Conservation (phyloP, 2,329 filamentous ascomycete genomes). For the Ceratocystis cubensis region DNA sequence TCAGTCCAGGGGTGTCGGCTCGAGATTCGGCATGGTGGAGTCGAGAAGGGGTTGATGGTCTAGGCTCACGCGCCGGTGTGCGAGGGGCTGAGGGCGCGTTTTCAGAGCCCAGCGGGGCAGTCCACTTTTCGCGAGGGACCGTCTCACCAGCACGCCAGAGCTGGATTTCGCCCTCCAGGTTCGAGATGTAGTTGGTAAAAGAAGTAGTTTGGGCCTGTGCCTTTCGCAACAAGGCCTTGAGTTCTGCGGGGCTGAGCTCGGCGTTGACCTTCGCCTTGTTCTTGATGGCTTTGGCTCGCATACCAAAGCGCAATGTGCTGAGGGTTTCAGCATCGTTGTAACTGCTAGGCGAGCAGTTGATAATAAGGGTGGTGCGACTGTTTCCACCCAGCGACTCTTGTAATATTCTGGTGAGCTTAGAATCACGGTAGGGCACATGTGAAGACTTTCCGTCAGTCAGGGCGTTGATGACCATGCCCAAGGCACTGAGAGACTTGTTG, state of each 20-base stretch:
- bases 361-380: constrained; percentile 93
- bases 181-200: constrained; percentile 76
- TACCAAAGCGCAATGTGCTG: constrained; percentile 85
- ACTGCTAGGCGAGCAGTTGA: constrained; percentile 97
- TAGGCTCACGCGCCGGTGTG: constrained; percentile 34
- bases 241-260: constrained; percentile 85
- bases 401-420: constrained; percentile 89
- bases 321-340: constrained; percentile 96
- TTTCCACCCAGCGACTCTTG: constrained; percentile 97
- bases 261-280: constrained; percentile 99
- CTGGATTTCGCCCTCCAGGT: constrained; percentile 71
- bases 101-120: constrained; percentile 37
- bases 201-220: constrained; percentile 78
- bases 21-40: constrained; percentile 42
- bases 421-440: constrained; percentile 93
- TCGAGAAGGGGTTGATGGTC: constrained; percentile 36
- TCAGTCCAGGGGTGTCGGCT: constrained; percentile 50
- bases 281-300: constrained; percentile 96
- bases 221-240: constrained; percentile 87
- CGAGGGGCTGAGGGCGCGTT: constrained; percentile 24
- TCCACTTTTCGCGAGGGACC: constrained; percentile 85
- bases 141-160: constrained; percentile 78
- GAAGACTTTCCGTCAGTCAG: constrained; percentile 94
- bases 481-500: constrained; percentile 96
- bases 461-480: constrained; percentile 98